Base-by-base conservation (phyloP, 2,329 filamentous ascomycete genomes). In the Diplodia mutila region DNA sequence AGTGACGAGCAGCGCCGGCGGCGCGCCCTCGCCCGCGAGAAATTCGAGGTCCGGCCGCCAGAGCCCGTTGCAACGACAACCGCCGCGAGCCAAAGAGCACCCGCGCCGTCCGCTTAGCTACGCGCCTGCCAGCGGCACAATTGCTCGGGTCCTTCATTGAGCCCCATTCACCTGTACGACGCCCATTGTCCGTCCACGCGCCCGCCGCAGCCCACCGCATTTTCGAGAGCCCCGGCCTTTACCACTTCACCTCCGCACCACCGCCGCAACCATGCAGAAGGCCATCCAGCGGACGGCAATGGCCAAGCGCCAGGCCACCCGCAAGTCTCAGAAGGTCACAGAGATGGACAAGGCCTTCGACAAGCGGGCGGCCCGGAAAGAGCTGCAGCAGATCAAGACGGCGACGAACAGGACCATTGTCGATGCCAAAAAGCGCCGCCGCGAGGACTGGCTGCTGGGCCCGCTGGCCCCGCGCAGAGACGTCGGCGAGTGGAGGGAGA, bases 371-470 rank as follows among this genome's bases (percentile, higher is more conserved):
- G 79, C 82, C 68, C 48, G 51, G 55, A 55, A 67, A 12, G 49
- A 69, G 49, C 59, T 53, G 7, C 59, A 53, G 34, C 32, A 48
- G 27, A 46, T 61, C 42, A 48, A 68, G 48, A 70, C 16, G n/a
- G 4, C 29, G 49, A 25, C 34, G 42, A 57, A 51, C 78, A 79
- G 67, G 77, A 79, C 67, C 77, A 80, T 85, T 69, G 80, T 81
- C 70, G 74, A 76, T 18, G 87, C 87, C 52, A 85, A 87, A 66
- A 76, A 82, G 71, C 83, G 85, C 61, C 86, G 91, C 65, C 86
- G 85, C 69, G 91, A 97, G 76, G 90, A 94, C 78, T 97, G 91
- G 88, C 83, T 90, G 70, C 80, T 93, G 71, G 94, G 94, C 0
- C 86, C 91, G 9, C 76, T 97, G 70, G 90, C 93, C 3, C 93